These are phyloP conservation scores for Xanthoconium separans DNA, from an alignment of 1,284 basidiomycete species.

Conservation along the genomic window DNA sequence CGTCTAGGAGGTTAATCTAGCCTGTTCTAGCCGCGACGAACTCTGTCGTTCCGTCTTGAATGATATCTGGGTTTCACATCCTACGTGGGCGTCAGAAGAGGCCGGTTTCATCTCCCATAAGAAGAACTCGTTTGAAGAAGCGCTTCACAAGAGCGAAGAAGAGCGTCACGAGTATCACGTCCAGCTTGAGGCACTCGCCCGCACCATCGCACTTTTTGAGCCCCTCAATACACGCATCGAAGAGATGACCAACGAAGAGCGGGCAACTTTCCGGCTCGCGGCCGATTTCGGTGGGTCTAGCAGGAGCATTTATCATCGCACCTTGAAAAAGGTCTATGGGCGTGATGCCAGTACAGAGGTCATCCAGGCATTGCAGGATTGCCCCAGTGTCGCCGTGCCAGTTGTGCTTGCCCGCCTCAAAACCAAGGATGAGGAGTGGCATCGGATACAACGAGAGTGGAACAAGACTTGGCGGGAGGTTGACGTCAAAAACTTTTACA, in stretches of 20 bases:
- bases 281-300: slow-evolving; percentile 88
- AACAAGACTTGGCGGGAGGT: slow-evolving; percentile 97
- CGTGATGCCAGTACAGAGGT: slow-evolving; percentile 81
- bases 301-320: slow-evolving; percentile 89
- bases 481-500: slow-evolving; percentile 97
- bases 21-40: slow-evolving; percentile 93
- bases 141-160: slow-evolving; percentile 95
- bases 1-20: slow-evolving; percentile 79
- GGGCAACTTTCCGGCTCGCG: slow-evolving; percentile 80
- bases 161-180: slow-evolving; percentile 99
- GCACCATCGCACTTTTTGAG: slow-evolving; percentile 92
- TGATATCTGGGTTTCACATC: slow-evolving; percentile 96
- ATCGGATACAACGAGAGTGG: slow-evolving; percentile 93
- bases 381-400: slow-evolving; percentile 87
- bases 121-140: slow-evolving; percentile 97
- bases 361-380: slow-evolving; percentile 90
- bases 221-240: slow-evolving; percentile 86
- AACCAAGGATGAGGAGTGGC: slow-evolving; percentile 98
- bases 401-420: slow-evolving; percentile 91
- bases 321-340: slow-evolving; percentile 95
- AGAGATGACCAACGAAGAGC: slow-evolving; percentile 89
- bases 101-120: slow-evolving; percentile 93
- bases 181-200: slow-evolving; percentile 88
- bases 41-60: slow-evolving; percentile 97
- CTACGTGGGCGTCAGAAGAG: slow-evolving; percentile 97